Evolutionary conservation across 1,284 basidiomycete species (phyloP), one percentile per base, ranked within the genome.

Genomic region (Apiotrichum mycotoxinovorans): DNA sequence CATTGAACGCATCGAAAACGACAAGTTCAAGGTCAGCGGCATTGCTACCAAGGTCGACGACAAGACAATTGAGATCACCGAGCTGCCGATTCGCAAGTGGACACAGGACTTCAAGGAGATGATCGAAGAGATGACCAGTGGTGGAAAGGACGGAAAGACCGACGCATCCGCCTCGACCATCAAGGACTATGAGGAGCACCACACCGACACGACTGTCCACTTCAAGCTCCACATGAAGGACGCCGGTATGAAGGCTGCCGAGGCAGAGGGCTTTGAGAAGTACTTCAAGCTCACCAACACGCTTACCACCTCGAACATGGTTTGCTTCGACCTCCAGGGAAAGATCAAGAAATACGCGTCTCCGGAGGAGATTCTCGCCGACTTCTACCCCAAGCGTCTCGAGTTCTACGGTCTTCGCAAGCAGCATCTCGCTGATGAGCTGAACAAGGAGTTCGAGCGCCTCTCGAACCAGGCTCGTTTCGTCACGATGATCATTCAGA

Each of bases 381-480:
- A 97, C 51, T 99, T 97, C 74, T 99, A 91, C 75, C 88, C 91
- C 43, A 80, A 88, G 62, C 86, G 96, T 22, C 79, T 98, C 59
- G 86, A 89, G 53, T 94, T 85, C 78, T 99, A 97, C 72, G 91
- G 93, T 77, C 89, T 91, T 67, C 87, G 93, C 75, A 99, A 99
- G 91, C 91, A 95, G 74, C 83, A 84, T 75, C 82, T 96, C 51
- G 90, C 92, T 14, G 85, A 86, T 63, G 88, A 96, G 70, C 82
- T 99, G 34, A 89, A 92, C 71, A 80, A 79, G 48, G 84, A 86
- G 57, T 87, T 91, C 65, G 93, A 98, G 70, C 87, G 84, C 62
- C 80, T 98, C 12, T 87, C 86, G 56, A 98, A 98, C 74, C 96
- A 98, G 77, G 95, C 93, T 18, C 88, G 94, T 27, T 99, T 99